These are phyloP conservation scores for Blastocystis sp. DNA, from an alignment of 352 stramenopile species.

Conservation along the genomic window DNA sequence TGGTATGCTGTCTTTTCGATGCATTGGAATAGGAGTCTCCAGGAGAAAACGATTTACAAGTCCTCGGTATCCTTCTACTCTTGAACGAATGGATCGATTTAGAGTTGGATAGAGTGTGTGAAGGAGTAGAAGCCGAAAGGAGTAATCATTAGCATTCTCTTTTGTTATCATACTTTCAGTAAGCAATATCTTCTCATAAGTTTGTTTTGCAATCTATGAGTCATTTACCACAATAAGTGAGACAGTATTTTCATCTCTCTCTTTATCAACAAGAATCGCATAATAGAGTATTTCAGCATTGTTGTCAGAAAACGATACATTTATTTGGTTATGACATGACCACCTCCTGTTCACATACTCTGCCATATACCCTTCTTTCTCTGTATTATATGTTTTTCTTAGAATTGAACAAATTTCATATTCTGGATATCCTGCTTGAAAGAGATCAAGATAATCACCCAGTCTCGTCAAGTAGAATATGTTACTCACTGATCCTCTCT, in stretches of 20 bases:
- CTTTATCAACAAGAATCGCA: neutral
- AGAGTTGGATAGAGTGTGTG: conserved; percentile 1
- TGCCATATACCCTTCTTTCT: too few relatives aligned
- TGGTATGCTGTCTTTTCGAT: neutral
- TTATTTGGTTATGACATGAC: too few relatives aligned
- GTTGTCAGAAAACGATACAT: neutral
- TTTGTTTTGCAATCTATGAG: neutral
- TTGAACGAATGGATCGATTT: neutral
- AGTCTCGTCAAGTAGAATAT: too few relatives aligned
- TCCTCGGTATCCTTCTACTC: neutral
- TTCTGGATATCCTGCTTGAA: too few relatives aligned
- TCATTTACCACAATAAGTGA: neutral
- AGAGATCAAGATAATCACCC: too few relatives aligned
- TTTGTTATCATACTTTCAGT: neutral
- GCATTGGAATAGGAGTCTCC: neutral
- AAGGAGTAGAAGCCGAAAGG: neutral
- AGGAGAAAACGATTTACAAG: neutral
- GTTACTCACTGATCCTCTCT: too few relatives aligned
- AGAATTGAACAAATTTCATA: too few relatives aligned
- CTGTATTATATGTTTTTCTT: too few relatives aligned
- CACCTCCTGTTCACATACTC: too few relatives aligned
- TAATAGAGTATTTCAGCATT: neutral
- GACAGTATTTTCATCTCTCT: neutral
- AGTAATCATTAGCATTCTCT: neutral
- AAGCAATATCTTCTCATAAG: neutral